Evolutionary conservation across 805 yeast species (phyloP).

Genomic region (Schwanniomyces polymorphus): DNA sequence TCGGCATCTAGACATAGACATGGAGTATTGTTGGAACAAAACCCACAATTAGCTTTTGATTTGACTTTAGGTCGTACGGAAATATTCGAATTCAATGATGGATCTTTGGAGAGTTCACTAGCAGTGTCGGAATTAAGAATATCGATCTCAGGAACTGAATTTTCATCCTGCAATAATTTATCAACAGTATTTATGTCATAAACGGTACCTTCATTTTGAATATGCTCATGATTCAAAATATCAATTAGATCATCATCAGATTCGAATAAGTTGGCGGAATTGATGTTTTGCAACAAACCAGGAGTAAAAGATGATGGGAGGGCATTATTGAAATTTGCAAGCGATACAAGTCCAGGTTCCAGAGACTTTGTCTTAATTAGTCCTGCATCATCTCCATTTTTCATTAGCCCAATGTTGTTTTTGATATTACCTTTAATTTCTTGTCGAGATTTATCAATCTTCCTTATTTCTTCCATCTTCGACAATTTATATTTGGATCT

Average conservation of each 20-base stretch:
- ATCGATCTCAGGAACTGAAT: slow-evolving; percentile 1
- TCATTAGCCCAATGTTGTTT: background rate
- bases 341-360: background rate
- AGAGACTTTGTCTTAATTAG: background rate
- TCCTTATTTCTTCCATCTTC: slow-evolving; percentile 7
- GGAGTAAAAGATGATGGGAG: slow-evolving; percentile 9
- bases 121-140: background rate
- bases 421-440: slow-evolving; percentile 2
- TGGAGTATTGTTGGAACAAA: slow-evolving; percentile 38
- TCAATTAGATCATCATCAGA: slow-evolving; percentile 8
- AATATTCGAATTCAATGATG: background rate
- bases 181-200: background rate
- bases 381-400: background rate
- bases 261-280: slow-evolving; percentile 8
- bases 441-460: slow-evolving; percentile 4
- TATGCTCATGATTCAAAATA: slow-evolving; percentile 2
- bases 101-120: background rate
- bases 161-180: slow-evolving; percentile 7
- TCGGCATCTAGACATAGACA: slow-evolving; percentile 45
- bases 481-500: slow-evolving; percentile 14
- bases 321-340: background rate
- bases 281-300: slow-evolving; percentile 10
- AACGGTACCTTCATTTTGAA: slow-evolving; percentile 1
- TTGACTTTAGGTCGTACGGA: slow-evolving; percentile 4
- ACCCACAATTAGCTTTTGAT: slow-evolving; percentile 30